phyloP scores from a whole-genome alignment of 129 eudicot genomes.

The Apium graveolens region DNA sequence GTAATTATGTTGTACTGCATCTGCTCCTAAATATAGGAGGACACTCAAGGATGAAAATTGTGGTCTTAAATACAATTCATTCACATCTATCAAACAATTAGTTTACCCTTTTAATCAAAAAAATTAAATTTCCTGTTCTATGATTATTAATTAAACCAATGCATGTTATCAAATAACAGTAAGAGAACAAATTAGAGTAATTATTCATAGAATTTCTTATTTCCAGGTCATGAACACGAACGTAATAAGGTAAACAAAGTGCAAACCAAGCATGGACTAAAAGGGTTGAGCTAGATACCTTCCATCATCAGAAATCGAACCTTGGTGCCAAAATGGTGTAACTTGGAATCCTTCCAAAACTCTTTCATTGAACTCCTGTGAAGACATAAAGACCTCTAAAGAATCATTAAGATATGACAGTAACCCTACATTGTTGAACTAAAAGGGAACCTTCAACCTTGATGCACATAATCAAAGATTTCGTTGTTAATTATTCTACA shows the following conservation, averaged over 20 bases:
- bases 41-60: neutral
- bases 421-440: neutral
- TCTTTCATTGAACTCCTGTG: constrained; percentile 66
- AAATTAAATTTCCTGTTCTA: too few species aligned
- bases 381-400: neutral
- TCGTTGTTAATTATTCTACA: neutral
- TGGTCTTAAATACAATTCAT: neutral
- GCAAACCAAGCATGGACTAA: neutral
- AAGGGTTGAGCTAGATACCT: constrained; percentile 38
- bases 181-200: neutral
- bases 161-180: neutral
- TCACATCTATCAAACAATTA: neutral
- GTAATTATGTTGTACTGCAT: neutral
- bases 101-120: neutral
- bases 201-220: too few species aligned
- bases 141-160: neutral
- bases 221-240: neutral
- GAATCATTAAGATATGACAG: neutral
- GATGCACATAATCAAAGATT: neutral
- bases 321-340: constrained; percentile 98
- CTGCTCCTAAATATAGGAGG: neutral
- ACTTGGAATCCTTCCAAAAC: constrained; percentile 89
- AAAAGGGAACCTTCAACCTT: neutral
- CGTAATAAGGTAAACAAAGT: neutral
- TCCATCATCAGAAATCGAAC: constrained; percentile 86